phyloP scores from a whole-genome alignment of 805 yeast species.

The Cyberlindnera misumaiensis region DNA sequence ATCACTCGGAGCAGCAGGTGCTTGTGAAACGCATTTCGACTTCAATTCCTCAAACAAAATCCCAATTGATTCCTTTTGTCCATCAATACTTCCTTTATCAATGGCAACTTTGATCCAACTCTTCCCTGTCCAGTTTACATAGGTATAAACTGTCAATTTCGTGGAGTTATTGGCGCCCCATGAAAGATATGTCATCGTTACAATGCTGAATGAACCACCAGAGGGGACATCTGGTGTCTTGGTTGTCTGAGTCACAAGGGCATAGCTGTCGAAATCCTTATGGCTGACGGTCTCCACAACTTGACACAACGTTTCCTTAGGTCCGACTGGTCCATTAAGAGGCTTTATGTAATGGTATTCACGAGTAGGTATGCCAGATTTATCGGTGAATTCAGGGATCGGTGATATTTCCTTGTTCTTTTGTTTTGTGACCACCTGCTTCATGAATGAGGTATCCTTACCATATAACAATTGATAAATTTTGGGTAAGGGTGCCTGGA shows the following conservation, averaged over 20 bases:
- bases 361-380: slow-evolving; percentile 31
- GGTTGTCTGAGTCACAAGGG: slow-evolving; percentile 49
- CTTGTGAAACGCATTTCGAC: not conserved
- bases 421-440: slow-evolving; percentile 45
- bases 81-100: slow-evolving; percentile 67
- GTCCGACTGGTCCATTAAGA: slow-evolving; percentile 62
- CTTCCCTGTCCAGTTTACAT: slow-evolving; percentile 64
- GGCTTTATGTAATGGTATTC: slow-evolving; percentile 58
- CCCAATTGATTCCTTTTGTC: slow-evolving; percentile 55
- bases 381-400: slow-evolving; percentile 32
- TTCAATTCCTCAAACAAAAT: slow-evolving; percentile 39
- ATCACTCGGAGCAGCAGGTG: slow-evolving; percentile 14
- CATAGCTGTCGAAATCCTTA: slow-evolving; percentile 39
- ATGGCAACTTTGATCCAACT: slow-evolving; percentile 76
- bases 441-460: slow-evolving; percentile 39
- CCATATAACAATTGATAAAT: slow-evolving; percentile 59
- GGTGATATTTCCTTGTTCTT: slow-evolving; percentile 56
- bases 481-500: slow-evolving; percentile 61
- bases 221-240: slow-evolving; percentile 81
- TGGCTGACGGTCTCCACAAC: slow-evolving; percentile 54
- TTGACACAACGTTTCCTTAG: slow-evolving; percentile 63
- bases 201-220: slow-evolving; percentile 59
- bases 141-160: slow-evolving; percentile 43
- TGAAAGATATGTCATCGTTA: slow-evolving; percentile 47
- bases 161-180: slow-evolving; percentile 62